A percentile compares a stretch with the other conserved stretches of the same genome.
These are phyloP conservation scores for Candida parachauliodes DNA, from an alignment of 805 yeast genomes.

Conservation along the genomic window DNA sequence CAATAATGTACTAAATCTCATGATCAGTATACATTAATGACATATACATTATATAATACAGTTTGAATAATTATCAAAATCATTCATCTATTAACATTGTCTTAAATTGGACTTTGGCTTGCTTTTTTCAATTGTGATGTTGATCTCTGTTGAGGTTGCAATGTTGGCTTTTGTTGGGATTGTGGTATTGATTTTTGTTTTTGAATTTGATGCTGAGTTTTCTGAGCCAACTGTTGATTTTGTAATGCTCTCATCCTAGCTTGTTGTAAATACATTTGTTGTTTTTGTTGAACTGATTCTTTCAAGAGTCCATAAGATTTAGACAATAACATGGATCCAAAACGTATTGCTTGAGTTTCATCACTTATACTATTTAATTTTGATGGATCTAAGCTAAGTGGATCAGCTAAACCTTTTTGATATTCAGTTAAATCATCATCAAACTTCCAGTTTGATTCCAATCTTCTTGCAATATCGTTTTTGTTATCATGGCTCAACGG, in stretches of 20 bases:
- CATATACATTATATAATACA: conserved; percentile 6
- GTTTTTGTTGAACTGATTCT: conserved; percentile 71
- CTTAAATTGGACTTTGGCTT: conserved; percentile 6
- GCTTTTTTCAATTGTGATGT: no score
- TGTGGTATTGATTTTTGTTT: conserved; percentile 1
- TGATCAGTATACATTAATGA: no score
- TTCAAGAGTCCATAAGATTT: conserved; percentile 79
- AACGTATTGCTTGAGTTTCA: conserved; percentile 84
- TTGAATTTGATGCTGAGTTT: conserved; percentile 9
- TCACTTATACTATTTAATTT: conserved; percentile 75
- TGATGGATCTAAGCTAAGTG: conserved; percentile 75
- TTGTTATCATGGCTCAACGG: conserved; percentile 24
- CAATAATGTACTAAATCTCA: no score
- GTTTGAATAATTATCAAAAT: conserved; percentile 6
- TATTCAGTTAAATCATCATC: conserved; percentile 53
- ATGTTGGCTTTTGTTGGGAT: not conserved
- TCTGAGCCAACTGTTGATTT: conserved; percentile 30
- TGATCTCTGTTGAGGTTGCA: not conserved
- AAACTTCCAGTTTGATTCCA: conserved; percentile 63
- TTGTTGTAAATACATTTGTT: conserved; percentile 49
- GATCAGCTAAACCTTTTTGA: conserved; percentile 36
- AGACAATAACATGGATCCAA: conserved; percentile 85
- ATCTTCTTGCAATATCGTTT: conserved; percentile 42
- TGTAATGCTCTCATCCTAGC: conserved; percentile 42
- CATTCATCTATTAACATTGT: conserved; percentile 7